phyloP scores from a whole-genome alignment of 129 eudicot species.

The Arctium lappa region DNA sequence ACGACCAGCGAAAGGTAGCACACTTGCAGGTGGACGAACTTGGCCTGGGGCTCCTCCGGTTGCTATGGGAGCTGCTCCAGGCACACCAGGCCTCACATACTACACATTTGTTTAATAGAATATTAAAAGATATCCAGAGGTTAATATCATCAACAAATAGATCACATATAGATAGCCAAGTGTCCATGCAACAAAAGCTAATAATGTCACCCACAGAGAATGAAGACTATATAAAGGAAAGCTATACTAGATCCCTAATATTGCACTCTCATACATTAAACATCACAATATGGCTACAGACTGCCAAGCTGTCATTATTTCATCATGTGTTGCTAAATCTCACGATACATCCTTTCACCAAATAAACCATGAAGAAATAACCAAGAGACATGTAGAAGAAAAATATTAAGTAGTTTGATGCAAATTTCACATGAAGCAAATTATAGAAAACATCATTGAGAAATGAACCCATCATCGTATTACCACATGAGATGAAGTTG shows the following conservation, averaged over 20 bases:
- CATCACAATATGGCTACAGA: background rate
- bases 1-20: constrained; percentile 64
- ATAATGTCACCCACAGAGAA: background rate
- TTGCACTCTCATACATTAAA: background rate
- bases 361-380: background rate
- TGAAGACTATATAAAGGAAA: background rate
- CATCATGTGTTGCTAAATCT: background rate
- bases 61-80: constrained; percentile 69
- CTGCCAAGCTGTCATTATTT: background rate
- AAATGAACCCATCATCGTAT: background rate
- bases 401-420: background rate
- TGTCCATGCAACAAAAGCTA: background rate
- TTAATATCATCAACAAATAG: background rate
- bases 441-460: no score
- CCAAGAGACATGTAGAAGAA: background rate
- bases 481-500: background rate
- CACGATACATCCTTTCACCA: background rate
- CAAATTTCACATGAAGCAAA: background rate
- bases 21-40: constrained; percentile 67
- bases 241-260: background rate
- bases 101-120: constrained; percentile 38
- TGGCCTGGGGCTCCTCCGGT: constrained; percentile 68
- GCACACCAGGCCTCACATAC: constrained; percentile 98
- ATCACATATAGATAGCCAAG: background rate
- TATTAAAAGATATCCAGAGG: constrained; percentile 8